A percentile compares a stretch with the other conserved stretches of the same genome.
These are phyloP conservation scores for Neurospora cerealis DNA, from an alignment of 495 filamentous ascomycete genomes.

Conservation along the genomic window DNA sequence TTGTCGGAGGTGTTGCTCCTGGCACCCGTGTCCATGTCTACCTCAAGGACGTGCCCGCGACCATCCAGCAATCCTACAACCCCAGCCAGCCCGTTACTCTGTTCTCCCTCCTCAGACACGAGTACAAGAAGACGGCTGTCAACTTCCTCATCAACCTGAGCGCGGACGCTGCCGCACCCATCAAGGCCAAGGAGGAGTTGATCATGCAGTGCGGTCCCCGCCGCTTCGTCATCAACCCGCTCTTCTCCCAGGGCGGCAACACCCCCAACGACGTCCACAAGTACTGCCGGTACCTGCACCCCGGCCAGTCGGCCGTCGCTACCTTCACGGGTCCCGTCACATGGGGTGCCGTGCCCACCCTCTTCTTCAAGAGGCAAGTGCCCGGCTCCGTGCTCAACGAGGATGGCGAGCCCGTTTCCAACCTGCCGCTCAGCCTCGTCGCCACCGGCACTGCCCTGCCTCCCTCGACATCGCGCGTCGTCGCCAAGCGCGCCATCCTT, in stretches of 20 bases:
- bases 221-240: constrained; percentile 73
- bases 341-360: constrained; percentile 81
- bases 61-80: constrained; percentile 43
- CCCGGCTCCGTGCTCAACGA: constrained; percentile 19
- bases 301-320: constrained; percentile 82
- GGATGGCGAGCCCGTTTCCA: constrained; percentile 17
- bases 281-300: constrained; percentile 86
- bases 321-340: constrained; percentile 82
- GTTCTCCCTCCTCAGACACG: constrained; percentile 82
- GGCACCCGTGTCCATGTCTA: constrained; percentile 75
- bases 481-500: constrained; percentile 89
- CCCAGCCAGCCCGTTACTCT: constrained; percentile 53
- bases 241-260: constrained; percentile 75
- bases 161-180: constrained; percentile 56
- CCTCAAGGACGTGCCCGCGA: constrained; percentile 59
- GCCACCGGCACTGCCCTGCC: constrained; percentile 78
- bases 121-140: constrained; percentile 82
- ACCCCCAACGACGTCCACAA: constrained; percentile 95
- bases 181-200: constrained; percentile 84
- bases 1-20: constrained; percentile 73
- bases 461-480: constrained; percentile 66
- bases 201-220: constrained; percentile 83
- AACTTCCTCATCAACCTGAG: constrained; percentile 79
- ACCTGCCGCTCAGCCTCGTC: constrained; percentile 52
- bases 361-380: constrained; percentile 62